These are phyloP conservation scores for Neonectria punicea DNA, from an alignment of 2,329 filamentous ascomycete species.

Conservation along the genomic window DNA sequence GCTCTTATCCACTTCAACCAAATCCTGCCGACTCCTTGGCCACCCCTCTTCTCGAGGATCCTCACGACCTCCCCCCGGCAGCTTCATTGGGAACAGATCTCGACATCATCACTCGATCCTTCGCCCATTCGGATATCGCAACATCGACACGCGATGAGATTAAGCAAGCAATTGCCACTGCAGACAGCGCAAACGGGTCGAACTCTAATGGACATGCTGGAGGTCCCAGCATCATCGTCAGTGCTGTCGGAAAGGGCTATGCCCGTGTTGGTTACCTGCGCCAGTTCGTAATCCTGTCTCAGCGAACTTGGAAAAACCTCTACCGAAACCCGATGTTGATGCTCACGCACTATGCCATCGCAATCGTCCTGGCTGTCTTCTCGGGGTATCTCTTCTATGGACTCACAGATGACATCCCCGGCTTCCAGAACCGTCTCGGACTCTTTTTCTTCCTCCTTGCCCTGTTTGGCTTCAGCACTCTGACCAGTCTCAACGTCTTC, in stretches of 20 bases:
- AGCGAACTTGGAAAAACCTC: slow-evolving; percentile 94
- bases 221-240: slow-evolving; percentile 61
- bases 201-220: slow-evolving; percentile 65
- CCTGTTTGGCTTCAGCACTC: slow-evolving; percentile 94
- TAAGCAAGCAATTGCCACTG: slow-evolving; percentile 70
- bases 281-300: slow-evolving; percentile 90
- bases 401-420: slow-evolving; percentile 92
- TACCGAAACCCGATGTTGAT: slow-evolving; percentile 98
- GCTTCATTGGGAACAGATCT: slow-evolving; percentile 78
- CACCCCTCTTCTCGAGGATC: slow-evolving; percentile 75
- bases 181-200: slow-evolving; percentile 72
- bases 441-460: slow-evolving; percentile 98
- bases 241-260: slow-evolving; percentile 80
- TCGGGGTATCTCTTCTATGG: slow-evolving; percentile 97
- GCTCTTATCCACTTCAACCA: slow-evolving; percentile 62
- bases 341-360: slow-evolving; percentile 98
- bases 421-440: slow-evolving; percentile 96
- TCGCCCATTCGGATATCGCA: slow-evolving; percentile 81
- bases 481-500: slow-evolving; percentile 94
- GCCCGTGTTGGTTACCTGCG: slow-evolving; percentile 80
- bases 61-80: slow-evolving; percentile 68
- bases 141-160: slow-evolving; percentile 82
- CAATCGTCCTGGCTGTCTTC: slow-evolving; percentile 92
- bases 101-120: slow-evolving; percentile 81
- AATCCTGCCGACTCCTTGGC: slow-evolving; percentile 58